These are phyloP conservation scores for Xylaria sp. DNA, from an alignment of 2,329 filamentous ascomycete genomes.

Conservation along the genomic window DNA sequence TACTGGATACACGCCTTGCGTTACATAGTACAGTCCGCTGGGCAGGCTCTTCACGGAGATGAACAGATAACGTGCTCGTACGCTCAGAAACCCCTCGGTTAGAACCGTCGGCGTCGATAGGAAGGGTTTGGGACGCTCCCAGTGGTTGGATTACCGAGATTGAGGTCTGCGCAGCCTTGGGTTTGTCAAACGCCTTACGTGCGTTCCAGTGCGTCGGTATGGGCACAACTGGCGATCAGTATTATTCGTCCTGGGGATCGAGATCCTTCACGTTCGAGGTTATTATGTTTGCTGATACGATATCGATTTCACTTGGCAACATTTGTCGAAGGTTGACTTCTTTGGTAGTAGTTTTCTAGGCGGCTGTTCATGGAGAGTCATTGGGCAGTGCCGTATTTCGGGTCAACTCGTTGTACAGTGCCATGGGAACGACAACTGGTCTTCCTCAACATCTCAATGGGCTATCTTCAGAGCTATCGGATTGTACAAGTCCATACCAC, in stretches of 20 bases:
- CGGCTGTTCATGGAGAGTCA: no score
- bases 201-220: background rate
- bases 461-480: no score
- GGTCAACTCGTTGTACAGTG: no score
- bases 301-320: background rate
- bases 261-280: background rate
- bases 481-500: background rate
- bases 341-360: no score
- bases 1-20: background rate
- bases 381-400: no score
- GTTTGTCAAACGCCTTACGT: conserved; percentile 11
- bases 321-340: background rate
- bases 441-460: no score
- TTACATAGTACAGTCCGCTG: background rate
- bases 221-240: background rate
- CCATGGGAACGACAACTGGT: no score
- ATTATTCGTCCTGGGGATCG: background rate
- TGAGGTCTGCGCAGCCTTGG: background rate
- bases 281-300: background rate
- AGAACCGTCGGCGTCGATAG: background rate
- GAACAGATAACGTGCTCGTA: background rate
- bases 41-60: background rate
- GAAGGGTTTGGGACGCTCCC: background rate
- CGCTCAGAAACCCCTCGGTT: background rate
- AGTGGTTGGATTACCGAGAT: background rate